Evolutionary conservation across 2,329 filamentous ascomycete genomes (phyloP), one percentile per base, ranked within the genome.

Genomic region (Rhynchosporium graminicola): DNA sequence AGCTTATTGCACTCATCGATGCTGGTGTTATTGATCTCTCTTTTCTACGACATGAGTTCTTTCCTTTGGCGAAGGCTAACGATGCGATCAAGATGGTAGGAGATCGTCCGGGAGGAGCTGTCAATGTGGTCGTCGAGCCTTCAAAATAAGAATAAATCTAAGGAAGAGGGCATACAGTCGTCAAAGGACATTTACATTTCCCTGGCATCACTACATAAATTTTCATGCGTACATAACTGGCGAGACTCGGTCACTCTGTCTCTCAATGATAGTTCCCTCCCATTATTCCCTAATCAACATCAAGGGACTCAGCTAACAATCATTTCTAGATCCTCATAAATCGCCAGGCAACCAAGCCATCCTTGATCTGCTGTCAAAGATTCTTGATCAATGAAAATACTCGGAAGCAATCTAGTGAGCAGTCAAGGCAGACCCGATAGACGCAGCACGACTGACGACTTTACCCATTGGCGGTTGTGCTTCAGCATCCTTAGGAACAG

Each of bases 371-470:
- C 42, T n/a, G 4, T n/a, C 42, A 13, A 3, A 20, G 8, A n/a
- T 5, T n/a, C 10, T 15, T 43, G 13, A 13, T 12, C 7, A 7
- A 12, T 43, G 31, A 20, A 20, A 20, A 20, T 51, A 36, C 26
- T 54, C 40, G 12, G 15, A 20, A 12, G 5, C 10, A 6, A 57
- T 28, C 55, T 46, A 57, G 8, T 61, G 59, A 12, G 61, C 56
- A 28, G 61, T 63, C 7, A 57, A 47, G 15, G 38, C 63, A 61
- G 63, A 65, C 13, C 57, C 60, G 57, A 65, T 62, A 13, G 63
- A 65, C 26, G 57, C 57, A 48, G 40, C n/a, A 13, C 60, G 48
- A 28, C 45, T 54, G 2, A 58, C 15, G 12, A 52, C 40, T 42
- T 63, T 63, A 26, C 29, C 48, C 48, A 54, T 54, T 55, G 61